Percentiles rank a stretch among this genome's conserved stretches.
phyloP scores from a whole-genome alignment of 1,139 yeast species.

The Sugiyamaella grinbergsii region DNA sequence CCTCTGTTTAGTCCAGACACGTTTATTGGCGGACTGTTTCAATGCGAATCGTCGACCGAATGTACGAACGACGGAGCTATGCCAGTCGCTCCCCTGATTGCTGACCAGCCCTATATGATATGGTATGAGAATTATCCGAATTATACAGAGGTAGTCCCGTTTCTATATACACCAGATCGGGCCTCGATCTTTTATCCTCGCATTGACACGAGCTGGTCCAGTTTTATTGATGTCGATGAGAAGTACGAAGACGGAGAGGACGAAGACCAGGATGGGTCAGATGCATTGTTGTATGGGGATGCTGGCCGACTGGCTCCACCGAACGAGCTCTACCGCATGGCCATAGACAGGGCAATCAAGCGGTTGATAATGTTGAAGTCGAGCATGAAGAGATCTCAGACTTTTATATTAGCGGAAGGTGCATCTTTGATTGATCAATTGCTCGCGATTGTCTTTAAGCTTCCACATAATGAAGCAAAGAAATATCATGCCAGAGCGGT shows the following conservation, averaged over 20 bases:
- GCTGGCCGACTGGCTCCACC: not conserved
- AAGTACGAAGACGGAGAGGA: conserved; percentile 22
- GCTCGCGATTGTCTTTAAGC: conserved; percentile 3
- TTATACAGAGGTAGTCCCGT: conserved; percentile 28
- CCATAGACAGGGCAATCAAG: not conserved
- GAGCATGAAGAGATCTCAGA: not conserved
- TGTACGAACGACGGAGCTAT: conserved; percentile 23
- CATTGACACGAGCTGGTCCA: conserved; percentile 31
- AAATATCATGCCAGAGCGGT: conserved; percentile 1
- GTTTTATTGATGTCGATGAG: conserved; percentile 33
- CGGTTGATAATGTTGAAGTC: not conserved
- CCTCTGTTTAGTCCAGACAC: conserved; percentile 28
- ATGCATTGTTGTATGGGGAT: too few species aligned
- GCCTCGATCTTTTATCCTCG: conserved; percentile 32
- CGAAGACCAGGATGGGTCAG: too few species aligned
- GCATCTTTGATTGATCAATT: conserved; percentile 6
- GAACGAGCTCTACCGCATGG: not conserved
- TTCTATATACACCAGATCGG: conserved; percentile 37
- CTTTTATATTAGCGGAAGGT: not conserved
- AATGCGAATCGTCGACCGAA: conserved; percentile 26
- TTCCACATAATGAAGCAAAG: conserved; percentile 11
- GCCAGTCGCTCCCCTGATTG: conserved; percentile 35
- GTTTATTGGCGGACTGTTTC: conserved; percentile 35
- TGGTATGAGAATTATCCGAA: conserved; percentile 23
- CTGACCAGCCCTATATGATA: conserved; percentile 36